Evolutionary conservation across 2,329 filamentous ascomycete species (phyloP).

Genomic region (Hypoxylon rubiginosum): DNA sequence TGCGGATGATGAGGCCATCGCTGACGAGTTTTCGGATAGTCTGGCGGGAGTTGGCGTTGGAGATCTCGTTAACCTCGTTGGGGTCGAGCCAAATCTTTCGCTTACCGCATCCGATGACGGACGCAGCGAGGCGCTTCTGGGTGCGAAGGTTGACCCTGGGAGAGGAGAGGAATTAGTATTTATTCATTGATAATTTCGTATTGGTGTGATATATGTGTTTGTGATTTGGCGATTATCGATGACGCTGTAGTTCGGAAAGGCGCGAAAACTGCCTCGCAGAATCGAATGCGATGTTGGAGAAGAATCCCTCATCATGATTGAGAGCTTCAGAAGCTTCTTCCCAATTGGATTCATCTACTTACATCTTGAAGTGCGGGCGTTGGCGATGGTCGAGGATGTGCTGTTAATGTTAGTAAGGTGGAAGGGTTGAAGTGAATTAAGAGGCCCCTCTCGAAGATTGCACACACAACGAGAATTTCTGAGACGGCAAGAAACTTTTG

Average conservation of each 20-base stretch:
- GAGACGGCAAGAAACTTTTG: conserved; percentile 39
- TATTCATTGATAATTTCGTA: background rate
- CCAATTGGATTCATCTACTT: conserved; percentile 39
- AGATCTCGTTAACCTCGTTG: conserved; percentile 99
- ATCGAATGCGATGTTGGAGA: conserved; percentile 20
- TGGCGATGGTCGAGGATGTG: conserved; percentile 49
- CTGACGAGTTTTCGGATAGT: conserved; percentile 99
- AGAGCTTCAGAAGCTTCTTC: conserved; percentile 2
- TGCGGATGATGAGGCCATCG: conserved; percentile 99
- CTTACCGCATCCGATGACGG: conserved; percentile 98
- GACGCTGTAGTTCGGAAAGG: conserved; percentile 12
- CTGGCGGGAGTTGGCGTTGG: conserved; percentile 99
- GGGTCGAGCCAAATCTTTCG: conserved; percentile 99
- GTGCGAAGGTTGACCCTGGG: conserved; percentile 98
- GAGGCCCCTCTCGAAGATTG: conserved; percentile 41
- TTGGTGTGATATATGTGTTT: conserved; percentile 8
- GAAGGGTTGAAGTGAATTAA: conserved; percentile 47
- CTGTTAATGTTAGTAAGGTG: conserved; percentile 49
- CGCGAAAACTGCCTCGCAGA: conserved; percentile 13
- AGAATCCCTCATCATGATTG: conserved; percentile 1
- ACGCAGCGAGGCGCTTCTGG: conserved; percentile 99
- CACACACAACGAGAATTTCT: conserved; percentile 43
- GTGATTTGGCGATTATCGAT: conserved; percentile 16
- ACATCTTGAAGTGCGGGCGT: conserved; percentile 51
- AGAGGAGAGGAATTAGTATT: conserved; percentile 39